phyloP scores from a whole-genome alignment of 805 yeast species.

The Wickerhamiella slavikovae region DNA sequence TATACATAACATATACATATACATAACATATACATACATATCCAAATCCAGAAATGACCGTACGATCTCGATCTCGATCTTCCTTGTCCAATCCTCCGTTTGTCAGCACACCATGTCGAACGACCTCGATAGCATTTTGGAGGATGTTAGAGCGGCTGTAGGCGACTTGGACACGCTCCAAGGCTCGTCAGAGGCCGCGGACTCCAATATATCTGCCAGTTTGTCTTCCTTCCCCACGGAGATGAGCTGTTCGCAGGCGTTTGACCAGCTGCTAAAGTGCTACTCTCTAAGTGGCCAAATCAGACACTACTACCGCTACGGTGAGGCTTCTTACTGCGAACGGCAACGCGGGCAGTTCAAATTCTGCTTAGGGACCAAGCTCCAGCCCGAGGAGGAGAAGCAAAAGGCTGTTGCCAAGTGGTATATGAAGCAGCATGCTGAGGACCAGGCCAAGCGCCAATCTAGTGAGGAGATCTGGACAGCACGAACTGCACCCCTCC shows the following conservation, averaged over 20 bases:
- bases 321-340: constrained; percentile 52
- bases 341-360: constrained; percentile 53
- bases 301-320: constrained; percentile 66
- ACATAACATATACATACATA: too few relatives aligned
- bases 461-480: constrained; percentile 80
- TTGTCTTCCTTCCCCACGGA: constrained; percentile 18
- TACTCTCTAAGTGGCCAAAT: constrained; percentile 83
- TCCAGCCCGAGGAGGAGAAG: constrained; percentile 33
- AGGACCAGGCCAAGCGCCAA: constrained; percentile 38
- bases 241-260: constrained; percentile 65
- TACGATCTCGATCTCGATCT: too few relatives aligned
- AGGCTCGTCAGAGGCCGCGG: neutral
- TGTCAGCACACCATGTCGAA: too few relatives aligned
- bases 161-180: constrained; percentile 6
- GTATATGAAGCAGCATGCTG: constrained; percentile 41
- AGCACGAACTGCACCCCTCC: constrained; percentile 19
- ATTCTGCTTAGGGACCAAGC: constrained; percentile 50
- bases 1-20: neutral
- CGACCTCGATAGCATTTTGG: constrained; percentile 6
- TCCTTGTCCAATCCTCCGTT: too few relatives aligned
- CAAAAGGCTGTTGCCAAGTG: constrained; percentile 39
- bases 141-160: constrained; percentile 10
- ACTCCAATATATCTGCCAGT: too few relatives aligned
- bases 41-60: too few relatives aligned
- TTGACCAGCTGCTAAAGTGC: constrained; percentile 71